Conservation (phyloP, 768 basidiomycete species). For the Auricularia auricula-judae region DNA sequence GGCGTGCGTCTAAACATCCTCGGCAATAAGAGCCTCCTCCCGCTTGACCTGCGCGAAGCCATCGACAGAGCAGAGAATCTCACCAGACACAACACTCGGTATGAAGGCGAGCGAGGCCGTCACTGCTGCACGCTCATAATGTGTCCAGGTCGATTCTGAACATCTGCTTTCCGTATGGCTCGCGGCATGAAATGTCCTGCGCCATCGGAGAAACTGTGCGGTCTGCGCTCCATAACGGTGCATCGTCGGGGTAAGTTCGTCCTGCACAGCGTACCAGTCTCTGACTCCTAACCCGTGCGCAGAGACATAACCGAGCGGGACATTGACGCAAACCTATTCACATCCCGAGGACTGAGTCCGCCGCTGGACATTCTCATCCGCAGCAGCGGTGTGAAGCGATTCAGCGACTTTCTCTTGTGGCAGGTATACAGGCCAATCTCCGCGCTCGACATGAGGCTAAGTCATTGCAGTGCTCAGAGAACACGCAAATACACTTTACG, state of each 20-base stretch:
- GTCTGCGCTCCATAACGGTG: conserved; percentile 16
- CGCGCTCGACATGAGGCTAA: background rate
- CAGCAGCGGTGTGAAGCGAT: conserved; percentile 79
- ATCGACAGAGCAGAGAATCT: conserved; percentile 60
- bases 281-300: background rate
- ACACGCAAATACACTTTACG: conserved; percentile 82
- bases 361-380: conserved; percentile 85
- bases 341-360: conserved; percentile 51
- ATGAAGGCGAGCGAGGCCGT: conserved; percentile 10
- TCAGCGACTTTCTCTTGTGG: conserved; percentile 91
- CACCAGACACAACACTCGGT: conserved; percentile 69
- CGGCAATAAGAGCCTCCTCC: conserved; percentile 67
- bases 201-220: conserved; percentile 39
- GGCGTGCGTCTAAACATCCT: conserved; percentile 79
- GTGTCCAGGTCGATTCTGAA: conserved; percentile 47
- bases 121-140: background rate
- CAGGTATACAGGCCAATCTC: conserved; percentile 48
- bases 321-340: conserved; percentile 58
- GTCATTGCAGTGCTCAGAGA: conserved; percentile 51
- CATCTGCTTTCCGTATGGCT: conserved; percentile 85
- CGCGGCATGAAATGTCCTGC: conserved; percentile 81
- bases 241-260: background rate
- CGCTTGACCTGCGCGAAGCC: conserved; percentile 59
- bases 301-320: conserved; percentile 55
- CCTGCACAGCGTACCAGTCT: background rate